Evolutionary conservation across 352 stramenopile genomes (phyloP).

Genomic region (Phytophthora lateralis): DNA sequence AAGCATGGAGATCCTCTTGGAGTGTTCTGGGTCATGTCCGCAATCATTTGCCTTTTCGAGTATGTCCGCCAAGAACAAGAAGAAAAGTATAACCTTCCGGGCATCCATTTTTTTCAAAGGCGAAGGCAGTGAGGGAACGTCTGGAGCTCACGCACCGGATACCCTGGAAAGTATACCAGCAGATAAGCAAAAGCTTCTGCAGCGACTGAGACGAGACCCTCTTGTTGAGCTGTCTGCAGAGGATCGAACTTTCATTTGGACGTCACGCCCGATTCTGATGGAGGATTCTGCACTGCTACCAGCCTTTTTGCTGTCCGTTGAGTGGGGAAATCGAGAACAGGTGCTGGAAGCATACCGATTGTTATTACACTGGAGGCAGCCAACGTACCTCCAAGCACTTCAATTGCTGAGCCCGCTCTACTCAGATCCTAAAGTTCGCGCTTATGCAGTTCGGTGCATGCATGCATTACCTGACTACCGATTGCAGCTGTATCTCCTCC

Average conservation of each 20-base stretch:
- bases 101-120: constrained; percentile 72
- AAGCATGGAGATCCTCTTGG: constrained; percentile 49
- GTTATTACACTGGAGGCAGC: constrained; percentile 77
- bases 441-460: constrained; percentile 91
- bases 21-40: constrained; percentile 43
- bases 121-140: constrained; percentile 4
- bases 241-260: constrained; percentile 77
- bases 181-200: constrained; percentile 54
- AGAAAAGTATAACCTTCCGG: constrained; percentile 61
- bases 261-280: constrained; percentile 54
- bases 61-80: constrained; percentile 50
- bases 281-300: constrained; percentile 81
- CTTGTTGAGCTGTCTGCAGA: constrained; percentile 62
- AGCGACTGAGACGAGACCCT: constrained; percentile 63
- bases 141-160: constrained; percentile 8
- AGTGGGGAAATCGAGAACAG: constrained; percentile 81
- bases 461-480: constrained; percentile 87
- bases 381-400: constrained; percentile 84
- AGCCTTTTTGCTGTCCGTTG: constrained; percentile 84
- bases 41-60: constrained; percentile 73
- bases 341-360: constrained; percentile 84
- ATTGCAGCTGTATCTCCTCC: constrained; percentile 84
- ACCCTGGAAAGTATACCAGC: constrained; percentile 37
- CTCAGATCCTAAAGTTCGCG: constrained; percentile 92
- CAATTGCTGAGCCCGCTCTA: constrained; percentile 87